These are phyloP conservation scores for Apiospora kogelbergensis DNA, from an alignment of 2,329 filamentous ascomycete species.

Conservation along the genomic window DNA sequence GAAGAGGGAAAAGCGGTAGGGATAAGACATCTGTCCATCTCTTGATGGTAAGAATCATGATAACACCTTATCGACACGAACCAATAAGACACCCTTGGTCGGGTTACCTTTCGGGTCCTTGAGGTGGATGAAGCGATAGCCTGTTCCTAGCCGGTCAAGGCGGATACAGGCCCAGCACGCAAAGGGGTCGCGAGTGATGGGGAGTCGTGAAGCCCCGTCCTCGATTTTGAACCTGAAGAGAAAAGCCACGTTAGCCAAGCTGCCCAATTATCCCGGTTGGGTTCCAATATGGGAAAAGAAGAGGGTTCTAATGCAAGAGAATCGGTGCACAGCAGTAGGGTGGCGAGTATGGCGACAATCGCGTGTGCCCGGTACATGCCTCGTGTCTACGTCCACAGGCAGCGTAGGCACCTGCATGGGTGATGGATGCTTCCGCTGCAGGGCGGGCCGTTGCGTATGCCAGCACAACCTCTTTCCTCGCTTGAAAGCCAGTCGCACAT, in stretches of 20 bases:
- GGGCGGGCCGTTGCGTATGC: conserved; percentile 27
- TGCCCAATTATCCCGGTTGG: conserved; percentile 15
- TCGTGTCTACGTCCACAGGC: background rate
- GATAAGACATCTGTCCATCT: background rate
- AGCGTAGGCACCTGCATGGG: background rate
- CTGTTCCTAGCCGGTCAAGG: conserved; percentile 54
- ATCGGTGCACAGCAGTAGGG: background rate
- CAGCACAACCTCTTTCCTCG: conserved; percentile 21
- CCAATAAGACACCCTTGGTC: conserved; percentile 49
- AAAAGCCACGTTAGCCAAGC: conserved; percentile 21
- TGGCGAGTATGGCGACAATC: background rate
- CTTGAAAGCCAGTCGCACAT: conserved; percentile 19
- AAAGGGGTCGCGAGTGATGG: conserved; percentile 36
- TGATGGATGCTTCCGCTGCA: conserved; percentile 13
- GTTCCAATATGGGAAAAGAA: conserved; percentile 10
- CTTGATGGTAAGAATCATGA: background rate
- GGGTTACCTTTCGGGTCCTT: conserved; percentile 44
- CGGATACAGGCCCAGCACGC: conserved; percentile 60
- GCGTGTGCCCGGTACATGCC: background rate
- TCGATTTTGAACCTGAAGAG: conserved; percentile 52
- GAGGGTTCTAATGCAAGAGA: background rate
- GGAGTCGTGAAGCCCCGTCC: conserved; percentile 39
- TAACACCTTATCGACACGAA: conserved; percentile 49
- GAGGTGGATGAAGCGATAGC: conserved; percentile 56
- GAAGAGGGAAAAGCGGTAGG: background rate